Conservation (phyloP, 108 stramenopile genomes). For the Phaeodactylum tricornutum region DNA sequence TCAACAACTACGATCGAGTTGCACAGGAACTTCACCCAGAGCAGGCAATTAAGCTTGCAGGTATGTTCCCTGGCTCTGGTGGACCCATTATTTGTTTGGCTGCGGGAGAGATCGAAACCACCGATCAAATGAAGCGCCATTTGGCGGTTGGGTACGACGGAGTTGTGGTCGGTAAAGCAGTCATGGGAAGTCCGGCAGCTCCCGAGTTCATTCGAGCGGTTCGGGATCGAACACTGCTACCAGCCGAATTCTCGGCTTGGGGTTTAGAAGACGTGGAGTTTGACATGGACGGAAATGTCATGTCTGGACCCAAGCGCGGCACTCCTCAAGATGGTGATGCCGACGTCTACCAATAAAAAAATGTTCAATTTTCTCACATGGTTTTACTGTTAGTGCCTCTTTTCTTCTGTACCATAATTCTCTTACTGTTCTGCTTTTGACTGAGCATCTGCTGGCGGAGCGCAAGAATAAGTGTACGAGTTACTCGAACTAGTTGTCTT, state of each 20-base stretch:
- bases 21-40: slow-evolving; percentile 45
- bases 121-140: slow-evolving; percentile 74
- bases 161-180: slow-evolving; percentile 75
- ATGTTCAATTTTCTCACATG: background rate
- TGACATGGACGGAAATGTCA: slow-evolving; percentile 71
- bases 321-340: background rate
- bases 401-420: too few species aligned
- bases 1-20: slow-evolving; percentile 77
- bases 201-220: slow-evolving; percentile 83
- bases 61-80: slow-evolving; percentile 76
- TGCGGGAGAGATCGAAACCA: slow-evolving; percentile 67
- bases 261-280: slow-evolving; percentile 77
- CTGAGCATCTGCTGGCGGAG: too few species aligned
- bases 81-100: slow-evolving; percentile 79
- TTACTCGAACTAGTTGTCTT: too few species aligned
- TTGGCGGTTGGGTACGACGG: slow-evolving; percentile 84
- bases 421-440: too few species aligned
- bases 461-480: too few species aligned
- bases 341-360: background rate
- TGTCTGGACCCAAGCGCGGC: slow-evolving; percentile 28
- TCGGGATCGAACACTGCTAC: slow-evolving; percentile 72
- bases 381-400: background rate
- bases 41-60: slow-evolving; percentile 76
- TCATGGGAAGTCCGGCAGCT: slow-evolving; percentile 70
- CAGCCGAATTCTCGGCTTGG: slow-evolving; percentile 82